Base-by-base conservation (phyloP, 768 basidiomycete species). In the Lactarius deliciosus region DNA sequence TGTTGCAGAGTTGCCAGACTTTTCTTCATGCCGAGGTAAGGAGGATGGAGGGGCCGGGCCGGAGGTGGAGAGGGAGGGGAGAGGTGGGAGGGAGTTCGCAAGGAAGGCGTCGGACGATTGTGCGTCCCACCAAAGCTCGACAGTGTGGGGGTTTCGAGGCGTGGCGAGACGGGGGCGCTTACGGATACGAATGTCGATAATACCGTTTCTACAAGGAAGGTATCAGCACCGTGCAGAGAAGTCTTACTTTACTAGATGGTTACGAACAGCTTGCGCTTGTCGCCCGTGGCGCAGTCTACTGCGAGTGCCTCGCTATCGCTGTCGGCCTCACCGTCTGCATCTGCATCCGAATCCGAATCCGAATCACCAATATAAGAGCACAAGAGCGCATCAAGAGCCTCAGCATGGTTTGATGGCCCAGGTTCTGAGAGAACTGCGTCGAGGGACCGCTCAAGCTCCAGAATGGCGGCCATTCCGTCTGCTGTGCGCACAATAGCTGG, bases 401-500 rank as follows among this genome's bases (percentile, higher is more conserved):
- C 68, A 20, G 57, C 38, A 5, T 55, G 36, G n/a, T 56, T 60
- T 6, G 60, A 61, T 32, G 57, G 56, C 5, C 68, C 54, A 57
- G 65, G 57, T 66, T 61, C 56, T 15, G 65, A 56, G 22, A 76
- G 56, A 28, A 70, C 67, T 1, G 68, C 70, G 13, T 82, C 80
- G 15, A 88, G 72, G 20, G 83, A 83, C 11, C 66, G 73, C 66
- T 92, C 89, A 8, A 94, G 78, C 58, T 85, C 79, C 32, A 75
- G 75, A 71, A 94, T 93, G 61, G 79, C 70, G 3, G 80, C 74
- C 93, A 96, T 96, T n/a, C 87, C 86, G 65, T 86, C 81, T 0
- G 85, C 79, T 0, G 91, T 90, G 20, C 93, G 87, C 15, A 83
- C 73, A 16, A 94, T 82, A 0, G 90, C 90, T 5, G 84, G 83